Evolutionary conservation across 768 basidiomycete species (phyloP).

Genomic region (Pholiota microspora): DNA sequence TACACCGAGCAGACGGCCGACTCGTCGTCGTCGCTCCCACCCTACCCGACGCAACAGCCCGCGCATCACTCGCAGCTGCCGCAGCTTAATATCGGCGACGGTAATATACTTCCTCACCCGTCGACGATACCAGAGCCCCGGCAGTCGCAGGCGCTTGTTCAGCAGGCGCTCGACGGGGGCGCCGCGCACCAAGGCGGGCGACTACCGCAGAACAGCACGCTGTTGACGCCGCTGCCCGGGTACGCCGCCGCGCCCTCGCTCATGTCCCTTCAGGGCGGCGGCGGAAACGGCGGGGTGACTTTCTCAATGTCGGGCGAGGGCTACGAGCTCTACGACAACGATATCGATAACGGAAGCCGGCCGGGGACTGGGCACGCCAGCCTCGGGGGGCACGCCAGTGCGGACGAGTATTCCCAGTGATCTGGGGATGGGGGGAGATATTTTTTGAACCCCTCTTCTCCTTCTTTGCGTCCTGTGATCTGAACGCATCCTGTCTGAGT

Average conservation of each 20-base stretch:
- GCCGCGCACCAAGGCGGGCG: conserved; percentile 29
- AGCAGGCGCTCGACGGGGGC: conserved; percentile 26
- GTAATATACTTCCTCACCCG: conserved; percentile 4
- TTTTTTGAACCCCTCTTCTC: conserved; percentile 1
- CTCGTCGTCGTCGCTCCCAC: conserved; percentile 24
- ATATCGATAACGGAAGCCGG: conserved; percentile 17
- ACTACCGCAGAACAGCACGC: conserved; percentile 62
- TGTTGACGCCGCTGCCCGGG: conserved; percentile 68
- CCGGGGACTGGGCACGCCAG: conserved; percentile 20
- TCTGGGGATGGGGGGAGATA: background rate
- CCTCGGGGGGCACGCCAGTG: conserved; percentile 16
- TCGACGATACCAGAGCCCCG: conserved; percentile 11
- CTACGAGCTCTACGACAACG: conserved; percentile 40
- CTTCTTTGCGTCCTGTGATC: conserved; percentile 5
- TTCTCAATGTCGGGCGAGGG: conserved; percentile 23
- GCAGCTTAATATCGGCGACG: conserved; percentile 22
- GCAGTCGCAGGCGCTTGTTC: conserved; percentile 18
- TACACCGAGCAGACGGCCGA: conserved; percentile 13
- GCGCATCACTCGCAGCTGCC: conserved; percentile 30
- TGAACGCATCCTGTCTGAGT: background rate
- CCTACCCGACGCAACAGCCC: conserved; percentile 16
- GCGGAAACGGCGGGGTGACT: conserved; percentile 13
- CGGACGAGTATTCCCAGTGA: conserved; percentile 20
- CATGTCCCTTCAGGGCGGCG: conserved; percentile 27
- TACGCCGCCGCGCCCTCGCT: conserved; percentile 48